Base-by-base conservation (phyloP, 768 basidiomycete genomes). In the Mycena floridula region DNA sequence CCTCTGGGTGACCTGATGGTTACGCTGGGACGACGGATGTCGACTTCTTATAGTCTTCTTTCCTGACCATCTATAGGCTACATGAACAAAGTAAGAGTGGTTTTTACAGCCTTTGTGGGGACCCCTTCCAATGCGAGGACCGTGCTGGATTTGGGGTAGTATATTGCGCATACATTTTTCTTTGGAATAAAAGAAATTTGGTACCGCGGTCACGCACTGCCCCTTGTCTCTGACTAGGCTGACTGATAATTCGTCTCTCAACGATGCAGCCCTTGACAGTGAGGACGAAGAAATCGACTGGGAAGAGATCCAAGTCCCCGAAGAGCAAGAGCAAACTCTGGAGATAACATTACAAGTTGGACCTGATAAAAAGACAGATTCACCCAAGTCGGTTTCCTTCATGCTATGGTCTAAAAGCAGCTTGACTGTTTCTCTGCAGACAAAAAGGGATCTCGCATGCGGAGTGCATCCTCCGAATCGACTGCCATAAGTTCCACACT, bases 401-500 rank as follows among this genome's bases (percentile, higher is more conserved):
- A n/a, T 39, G 30, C 7, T 42, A 16, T 30, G 11, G 7, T 21
- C 24, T 18, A 12, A 36, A 7, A 15, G 16, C 7, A 12, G 16
- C 35, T 23, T n/a, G 5, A 3, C 3, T n/a, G 18, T 7, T 11
- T 12, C 16, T 41, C 46, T 40, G 50, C 24, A 43, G 69, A 64
- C 54, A 76, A 69, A 58, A 70, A 74, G 74, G 74, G 49, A 63
- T 79, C 49, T 62, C 77, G 25, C 72, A 79, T 48, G 77, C 78
- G 12, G 88, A 94, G 56, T 78, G 93, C 11, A 66, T 82, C 32
- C 59, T 81, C 7, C 76, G 93, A 25, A 77, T 94, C 37, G 77
- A 85, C 46, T 82, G 79, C 43, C 95, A 98, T 67, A 94, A 95
- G 64, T 69, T 91, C 12, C 96, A 99, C 54, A 89, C 91, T 7